phyloP scores from a whole-genome alignment of 2,329 filamentous ascomycete genomes.

The Alternaria gaisen region DNA sequence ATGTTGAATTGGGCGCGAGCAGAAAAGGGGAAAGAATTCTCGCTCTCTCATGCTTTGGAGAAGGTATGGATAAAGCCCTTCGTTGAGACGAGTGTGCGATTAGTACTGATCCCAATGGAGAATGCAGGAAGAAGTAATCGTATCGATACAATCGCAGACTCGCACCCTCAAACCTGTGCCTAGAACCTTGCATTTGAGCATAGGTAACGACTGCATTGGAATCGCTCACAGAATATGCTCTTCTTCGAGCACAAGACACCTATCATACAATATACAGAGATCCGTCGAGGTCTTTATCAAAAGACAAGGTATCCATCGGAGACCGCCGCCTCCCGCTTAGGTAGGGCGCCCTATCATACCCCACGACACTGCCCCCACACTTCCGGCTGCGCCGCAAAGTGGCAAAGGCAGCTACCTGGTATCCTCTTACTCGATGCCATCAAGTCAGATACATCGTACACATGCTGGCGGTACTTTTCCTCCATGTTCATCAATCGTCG shows the following conservation, averaged over 20 bases:
- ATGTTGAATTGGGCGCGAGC: not conserved
- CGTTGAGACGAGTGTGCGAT: not conserved
- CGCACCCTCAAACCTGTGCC: not conserved
- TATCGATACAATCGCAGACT: not conserved
- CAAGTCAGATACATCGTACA: not conserved
- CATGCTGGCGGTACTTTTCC: not conserved
- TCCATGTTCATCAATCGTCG: not conserved
- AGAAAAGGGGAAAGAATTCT: not conserved
- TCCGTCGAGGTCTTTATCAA: not conserved
- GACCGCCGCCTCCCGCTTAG: not conserved
- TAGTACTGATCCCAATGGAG: not conserved
- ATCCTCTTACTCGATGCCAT: not conserved
- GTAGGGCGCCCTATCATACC: not conserved
- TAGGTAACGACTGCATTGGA: not conserved
- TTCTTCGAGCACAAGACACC: not conserved
- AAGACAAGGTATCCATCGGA: not conserved
- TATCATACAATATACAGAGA: not conserved
- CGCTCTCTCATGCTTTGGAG: not conserved
- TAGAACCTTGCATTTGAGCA: not conserved
- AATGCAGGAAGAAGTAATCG: not conserved
- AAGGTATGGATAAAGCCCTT: not conserved
- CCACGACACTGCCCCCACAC: not conserved
- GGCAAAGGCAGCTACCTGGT: not conserved
- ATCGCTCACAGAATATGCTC: not conserved
- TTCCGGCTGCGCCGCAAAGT: not conserved